Base-by-base conservation (phyloP, 371 early-diverging fungal species). In the Dinochytrium kinnereticum region DNA sequence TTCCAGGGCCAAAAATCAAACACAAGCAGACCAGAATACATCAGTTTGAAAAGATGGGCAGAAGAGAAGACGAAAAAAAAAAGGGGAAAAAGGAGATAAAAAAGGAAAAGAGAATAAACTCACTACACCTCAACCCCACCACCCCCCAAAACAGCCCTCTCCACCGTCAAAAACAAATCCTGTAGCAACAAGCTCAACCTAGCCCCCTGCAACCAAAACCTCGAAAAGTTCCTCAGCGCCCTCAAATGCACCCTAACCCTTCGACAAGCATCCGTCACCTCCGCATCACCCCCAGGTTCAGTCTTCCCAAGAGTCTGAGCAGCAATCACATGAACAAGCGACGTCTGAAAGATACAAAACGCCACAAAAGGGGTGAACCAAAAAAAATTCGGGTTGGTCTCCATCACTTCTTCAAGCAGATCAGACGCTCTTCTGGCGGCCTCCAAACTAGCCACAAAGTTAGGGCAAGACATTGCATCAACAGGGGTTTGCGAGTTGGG, bases 321-420 rank as follows among this genome's bases (percentile, higher is more conserved):
- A 31, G 53, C 73, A 53, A 73, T 39, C 13, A 73, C 73, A 57
- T 73, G 64, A 7, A 73, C 61, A 26, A 73, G 67, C 37, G 59
- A 51, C 7, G 59, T 68, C 33, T 73, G 73, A 38, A 67, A 73
- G 19, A 73, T 34, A 55, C 66, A 66, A 49, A 73, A 73, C 28
- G 73, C 68, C 38, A 59, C 31, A 38, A 66, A 73, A 17, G 73
- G 68, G 21, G 73, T 57, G 26, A 73, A 68, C 66, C 68, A 73
- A 49, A 51, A 67, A 30, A 66, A 73, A 30, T 66, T 36, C 15
- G 68, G 68, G 36, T 73, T 73, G 37, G 57, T 40, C 59, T 55
- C 68, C 49, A 57, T 53, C 5, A 73, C 31, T 38, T 51, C 67
- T 21, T 53, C 66, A 2, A 72, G 37, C 40, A 64, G 2, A 1